A percentile compares a stretch with the other conserved stretches of the same genome.
Conservation (phyloP, 371 early-diverging fungal species). For the Actinomortierella ambigua region DNA sequence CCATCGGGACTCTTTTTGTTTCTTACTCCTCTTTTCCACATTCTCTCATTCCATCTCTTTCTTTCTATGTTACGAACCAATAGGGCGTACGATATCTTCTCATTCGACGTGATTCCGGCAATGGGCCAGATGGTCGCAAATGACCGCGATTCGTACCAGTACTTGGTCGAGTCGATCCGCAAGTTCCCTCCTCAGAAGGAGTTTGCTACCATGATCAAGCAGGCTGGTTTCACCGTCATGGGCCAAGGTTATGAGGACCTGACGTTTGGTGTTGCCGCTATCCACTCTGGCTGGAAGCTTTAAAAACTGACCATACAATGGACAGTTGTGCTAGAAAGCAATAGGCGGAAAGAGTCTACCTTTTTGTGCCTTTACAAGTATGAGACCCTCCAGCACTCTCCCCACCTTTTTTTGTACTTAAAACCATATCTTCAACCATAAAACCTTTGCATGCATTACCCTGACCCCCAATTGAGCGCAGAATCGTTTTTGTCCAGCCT, state of each 20-base stretch:
- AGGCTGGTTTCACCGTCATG: conserved; percentile 90
- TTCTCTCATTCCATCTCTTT: conserved; percentile 5
- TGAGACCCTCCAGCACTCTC: no score
- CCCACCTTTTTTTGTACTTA: no score
- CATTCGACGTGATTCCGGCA: conserved; percentile 92
- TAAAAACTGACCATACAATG: conserved; percentile 49
- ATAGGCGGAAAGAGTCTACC: no score
- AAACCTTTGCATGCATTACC: no score
- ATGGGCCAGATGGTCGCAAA: conserved; percentile 89
- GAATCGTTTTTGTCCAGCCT: no score
- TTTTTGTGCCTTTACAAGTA: no score
- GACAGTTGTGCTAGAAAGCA: no score
- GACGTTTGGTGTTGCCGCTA: conserved; percentile 96
- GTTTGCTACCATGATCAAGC: conserved; percentile 90
- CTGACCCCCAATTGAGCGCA: no score
- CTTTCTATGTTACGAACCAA: no score
- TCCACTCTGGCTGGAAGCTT: conserved; percentile 92
- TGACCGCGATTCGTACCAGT: conserved; percentile 94
- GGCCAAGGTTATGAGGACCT: conserved; percentile 92
- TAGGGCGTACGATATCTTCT: conserved; percentile 90
- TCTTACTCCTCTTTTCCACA: neutral
- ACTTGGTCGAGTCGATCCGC: conserved; percentile 97
- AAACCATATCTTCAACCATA: no score
- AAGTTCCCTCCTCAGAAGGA: conserved; percentile 91
- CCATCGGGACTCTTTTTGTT: no score